These are phyloP conservation scores for Neonectria magnoliae DNA, from an alignment of 2,329 filamentous ascomycete species.

Conservation along the genomic window DNA sequence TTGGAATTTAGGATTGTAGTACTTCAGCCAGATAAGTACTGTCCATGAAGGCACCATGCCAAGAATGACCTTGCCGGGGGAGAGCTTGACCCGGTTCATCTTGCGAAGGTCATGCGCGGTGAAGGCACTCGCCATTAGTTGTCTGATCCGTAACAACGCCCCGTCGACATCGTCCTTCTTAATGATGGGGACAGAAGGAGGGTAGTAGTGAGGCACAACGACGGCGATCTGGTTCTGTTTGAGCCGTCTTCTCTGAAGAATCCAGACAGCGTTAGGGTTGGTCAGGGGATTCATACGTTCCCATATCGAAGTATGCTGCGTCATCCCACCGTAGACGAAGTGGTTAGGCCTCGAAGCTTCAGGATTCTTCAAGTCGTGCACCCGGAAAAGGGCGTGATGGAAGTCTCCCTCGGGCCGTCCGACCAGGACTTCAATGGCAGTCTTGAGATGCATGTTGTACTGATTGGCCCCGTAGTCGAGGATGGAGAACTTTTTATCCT, in stretches of 20 bases:
- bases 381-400: slow-evolving; percentile 32
- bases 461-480: slow-evolving; percentile 39
- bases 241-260: slow-evolving; percentile 22
- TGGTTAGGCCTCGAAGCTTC: neutral
- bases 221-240: slow-evolving; percentile 4
- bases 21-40: neutral
- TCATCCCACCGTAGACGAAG: slow-evolving; percentile 30
- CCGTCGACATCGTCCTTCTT: neutral
- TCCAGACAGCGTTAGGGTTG: slow-evolving; percentile 25
- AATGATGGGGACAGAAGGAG: slow-evolving; percentile 2
- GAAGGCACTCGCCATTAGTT: slow-evolving; percentile 1
- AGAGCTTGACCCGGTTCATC: neutral
- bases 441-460: slow-evolving; percentile 39
- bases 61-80: neutral
- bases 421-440: slow-evolving; percentile 41
- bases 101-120: neutral
- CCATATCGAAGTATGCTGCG: slow-evolving; percentile 24
- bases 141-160: neutral
- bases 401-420: slow-evolving; percentile 15
- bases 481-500: slow-evolving; percentile 7
- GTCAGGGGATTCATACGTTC: slow-evolving; percentile 33
- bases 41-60: neutral
- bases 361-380: slow-evolving; percentile 25
- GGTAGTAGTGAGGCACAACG: slow-evolving; percentile 34
- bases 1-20: neutral